Evolutionary conservation across 1,139 yeast species (phyloP).

Genomic region (Kodamaea derodonti): DNA sequence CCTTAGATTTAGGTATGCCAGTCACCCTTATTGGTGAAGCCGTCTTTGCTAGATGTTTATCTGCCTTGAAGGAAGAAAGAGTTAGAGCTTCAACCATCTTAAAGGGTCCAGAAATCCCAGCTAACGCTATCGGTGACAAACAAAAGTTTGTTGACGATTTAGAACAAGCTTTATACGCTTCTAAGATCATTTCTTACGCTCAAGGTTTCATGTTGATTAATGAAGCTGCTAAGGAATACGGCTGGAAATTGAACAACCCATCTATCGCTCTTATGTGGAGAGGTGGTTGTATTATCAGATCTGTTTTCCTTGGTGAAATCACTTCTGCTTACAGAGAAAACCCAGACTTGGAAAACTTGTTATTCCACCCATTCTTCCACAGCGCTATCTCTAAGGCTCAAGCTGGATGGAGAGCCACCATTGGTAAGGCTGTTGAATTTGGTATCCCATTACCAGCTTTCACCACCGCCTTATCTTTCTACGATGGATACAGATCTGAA

Average conservation of each 20-base stretch:
- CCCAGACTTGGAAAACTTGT: constrained; percentile 91
- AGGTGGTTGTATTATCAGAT: constrained; percentile 99
- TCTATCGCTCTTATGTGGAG: constrained; percentile 99
- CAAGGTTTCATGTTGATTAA: constrained; percentile 99
- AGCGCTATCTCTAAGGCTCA: constrained; percentile 92
- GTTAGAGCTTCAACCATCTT: constrained; percentile 74
- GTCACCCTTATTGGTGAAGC: constrained; percentile 99
- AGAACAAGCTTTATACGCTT: constrained; percentile 98
- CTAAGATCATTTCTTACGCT: constrained; percentile 96
- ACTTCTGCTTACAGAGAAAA: constrained; percentile 92
- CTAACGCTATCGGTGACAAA: constrained; percentile 62
- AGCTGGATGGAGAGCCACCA: constrained; percentile 89
- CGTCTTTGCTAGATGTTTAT: constrained; percentile 92
- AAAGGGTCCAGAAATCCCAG: constrained; percentile 68
- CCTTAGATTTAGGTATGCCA: constrained; percentile 97
- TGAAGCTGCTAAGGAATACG: constrained; percentile 96
- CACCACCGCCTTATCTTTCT: constrained; percentile 94
- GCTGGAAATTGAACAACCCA: constrained; percentile 97
- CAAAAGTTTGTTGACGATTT: constrained; percentile 83
- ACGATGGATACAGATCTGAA: constrained; percentile 97
- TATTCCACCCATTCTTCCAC: constrained; percentile 93
- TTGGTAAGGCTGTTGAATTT: constrained; percentile 70
- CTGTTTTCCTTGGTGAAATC: constrained; percentile 96
- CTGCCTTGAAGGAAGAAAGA: constrained; percentile 91
- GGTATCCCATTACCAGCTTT: constrained; percentile 99